Percentiles rank a stretch among this genome's conserved stretches.
Conservation (phyloP, 495 filamentous ascomycete species). For the Talaromyces wortmannii region DNA sequence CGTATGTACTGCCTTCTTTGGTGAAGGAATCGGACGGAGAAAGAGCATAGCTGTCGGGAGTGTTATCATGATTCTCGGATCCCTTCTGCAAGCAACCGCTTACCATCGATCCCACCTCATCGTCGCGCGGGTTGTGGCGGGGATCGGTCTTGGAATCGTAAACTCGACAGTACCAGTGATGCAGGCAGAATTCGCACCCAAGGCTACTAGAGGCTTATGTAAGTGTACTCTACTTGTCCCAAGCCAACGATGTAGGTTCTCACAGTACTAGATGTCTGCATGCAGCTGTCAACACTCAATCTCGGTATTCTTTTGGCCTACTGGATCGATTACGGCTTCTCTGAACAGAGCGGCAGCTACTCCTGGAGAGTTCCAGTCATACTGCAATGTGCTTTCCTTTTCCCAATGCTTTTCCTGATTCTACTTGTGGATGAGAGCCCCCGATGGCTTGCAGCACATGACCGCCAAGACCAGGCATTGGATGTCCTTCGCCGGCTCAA, state of each 20-base stretch:
- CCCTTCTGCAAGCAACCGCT: constrained; percentile 29
- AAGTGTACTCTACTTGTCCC: neutral
- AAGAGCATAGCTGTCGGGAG: constrained; percentile 34
- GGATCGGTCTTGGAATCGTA: constrained; percentile 22
- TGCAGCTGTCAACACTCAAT: constrained; percentile 22
- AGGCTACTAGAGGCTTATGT: constrained; percentile 16
- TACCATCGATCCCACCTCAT: constrained; percentile 16
- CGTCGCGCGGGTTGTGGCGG: constrained; percentile 18
- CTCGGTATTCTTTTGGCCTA: constrained; percentile 40
- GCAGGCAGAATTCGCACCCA: constrained; percentile 32
- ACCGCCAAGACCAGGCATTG: constrained; percentile 25
- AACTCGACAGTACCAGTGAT: constrained; percentile 30
- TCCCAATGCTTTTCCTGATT: constrained; percentile 23
- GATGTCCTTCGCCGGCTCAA: constrained; percentile 25
- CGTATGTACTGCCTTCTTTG: constrained; percentile 35
- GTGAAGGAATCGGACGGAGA: constrained; percentile 37
- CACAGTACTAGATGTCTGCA: constrained; percentile 25
- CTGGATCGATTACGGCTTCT: constrained; percentile 43
- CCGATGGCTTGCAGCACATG: constrained; percentile 36
- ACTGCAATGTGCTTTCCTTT: constrained; percentile 29
- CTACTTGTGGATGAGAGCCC: constrained; percentile 31
- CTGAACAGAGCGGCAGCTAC: constrained; percentile 20
- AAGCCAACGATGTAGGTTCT: constrained; percentile 18
- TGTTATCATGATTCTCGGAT: constrained; percentile 34
- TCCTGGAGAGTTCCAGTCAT: constrained; percentile 31